phyloP scores from a whole-genome alignment of 805 yeast genomes.

The Brettanomyces bruxellensis region DNA sequence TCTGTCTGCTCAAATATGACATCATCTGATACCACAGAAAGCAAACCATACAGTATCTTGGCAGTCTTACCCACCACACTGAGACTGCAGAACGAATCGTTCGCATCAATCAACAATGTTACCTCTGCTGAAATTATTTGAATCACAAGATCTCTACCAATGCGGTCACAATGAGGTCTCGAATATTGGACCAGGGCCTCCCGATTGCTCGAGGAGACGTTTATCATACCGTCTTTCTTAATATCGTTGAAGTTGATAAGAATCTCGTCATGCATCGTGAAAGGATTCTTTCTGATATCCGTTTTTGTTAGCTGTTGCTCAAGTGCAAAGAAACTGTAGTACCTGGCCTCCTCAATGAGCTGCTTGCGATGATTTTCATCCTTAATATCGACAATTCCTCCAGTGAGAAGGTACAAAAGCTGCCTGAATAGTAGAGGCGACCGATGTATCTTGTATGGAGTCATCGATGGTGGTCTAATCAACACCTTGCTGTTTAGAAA shows the following conservation, averaged over 20 bases:
- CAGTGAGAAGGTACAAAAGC: conserved; percentile 46
- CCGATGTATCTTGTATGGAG: conserved; percentile 44
- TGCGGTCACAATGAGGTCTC: conserved; percentile 37
- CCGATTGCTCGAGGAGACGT: conserved; percentile 11
- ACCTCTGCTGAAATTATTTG: conserved; percentile 30
- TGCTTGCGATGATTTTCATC: conserved; percentile 40
- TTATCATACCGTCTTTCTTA: conserved; percentile 25
- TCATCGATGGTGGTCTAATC: conserved; percentile 72
- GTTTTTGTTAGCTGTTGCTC: conserved; percentile 62
- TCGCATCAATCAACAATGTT: conserved; percentile 24
- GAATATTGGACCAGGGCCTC: conserved; percentile 26
- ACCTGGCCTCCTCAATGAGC: conserved; percentile 62
- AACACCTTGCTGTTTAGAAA: conserved; percentile 27
- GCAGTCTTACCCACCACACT: conserved; percentile 18
- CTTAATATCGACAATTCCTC: conserved; percentile 38
- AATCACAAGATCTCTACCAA: conserved; percentile 29
- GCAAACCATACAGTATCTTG: conserved; percentile 11
- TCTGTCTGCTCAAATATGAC: conserved; percentile 17
- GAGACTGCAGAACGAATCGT: conserved; percentile 20
- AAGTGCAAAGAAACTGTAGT: conserved; percentile 65
- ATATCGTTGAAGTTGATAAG: conserved; percentile 40
- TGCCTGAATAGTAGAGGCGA: conserved; percentile 47
- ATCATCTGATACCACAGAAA: conserved; percentile 16
- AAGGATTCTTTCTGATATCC: conserved; percentile 42
- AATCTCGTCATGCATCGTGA: conserved; percentile 46